Evolutionary conservation across 805 yeast genomes (phyloP).

Genomic region (Yamadazyma insecticola): DNA sequence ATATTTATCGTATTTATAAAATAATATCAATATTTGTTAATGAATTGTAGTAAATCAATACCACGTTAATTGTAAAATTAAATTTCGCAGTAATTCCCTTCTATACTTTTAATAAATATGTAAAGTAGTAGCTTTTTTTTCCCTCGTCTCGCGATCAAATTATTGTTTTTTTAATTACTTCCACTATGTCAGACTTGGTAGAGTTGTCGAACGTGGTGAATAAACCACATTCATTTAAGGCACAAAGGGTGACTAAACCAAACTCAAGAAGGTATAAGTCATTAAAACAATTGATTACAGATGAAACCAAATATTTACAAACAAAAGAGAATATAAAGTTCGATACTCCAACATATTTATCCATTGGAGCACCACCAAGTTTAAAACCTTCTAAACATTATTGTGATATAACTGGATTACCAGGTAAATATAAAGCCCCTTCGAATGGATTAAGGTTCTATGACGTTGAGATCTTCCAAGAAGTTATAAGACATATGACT

Average conservation of each 20-base stretch:
- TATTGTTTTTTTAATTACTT: neutral
- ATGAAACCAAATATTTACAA: constrained; percentile 67
- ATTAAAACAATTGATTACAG: constrained; percentile 64
- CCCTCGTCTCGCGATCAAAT: neutral
- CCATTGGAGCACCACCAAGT: constrained; percentile 83
- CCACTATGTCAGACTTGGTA: constrained; percentile 15
- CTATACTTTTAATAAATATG: no score
- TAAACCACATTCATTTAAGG: constrained; percentile 53
- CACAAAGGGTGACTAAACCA: constrained; percentile 35
- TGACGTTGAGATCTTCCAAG: constrained; percentile 75
- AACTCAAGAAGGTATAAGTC: constrained; percentile 68
- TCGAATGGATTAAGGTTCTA: constrained; percentile 71
- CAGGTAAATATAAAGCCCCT: constrained; percentile 71
- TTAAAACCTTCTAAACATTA: constrained; percentile 74
- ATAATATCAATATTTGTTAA: no score
- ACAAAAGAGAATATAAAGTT: constrained; percentile 34
- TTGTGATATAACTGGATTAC: constrained; percentile 91
- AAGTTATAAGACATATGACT: constrained; percentile 69
- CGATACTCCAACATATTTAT: constrained; percentile 62
- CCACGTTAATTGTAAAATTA: no score
- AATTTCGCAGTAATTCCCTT: no score
- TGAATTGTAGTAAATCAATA: no score
- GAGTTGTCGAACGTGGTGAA: constrained; percentile 36
- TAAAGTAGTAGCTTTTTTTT: neutral
- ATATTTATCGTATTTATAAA: no score